A percentile compares a stretch with the other conserved stretches of the same genome.
phyloP scores from a whole-genome alignment of 116 monocot genomes.

The Zostera marina region DNA sequence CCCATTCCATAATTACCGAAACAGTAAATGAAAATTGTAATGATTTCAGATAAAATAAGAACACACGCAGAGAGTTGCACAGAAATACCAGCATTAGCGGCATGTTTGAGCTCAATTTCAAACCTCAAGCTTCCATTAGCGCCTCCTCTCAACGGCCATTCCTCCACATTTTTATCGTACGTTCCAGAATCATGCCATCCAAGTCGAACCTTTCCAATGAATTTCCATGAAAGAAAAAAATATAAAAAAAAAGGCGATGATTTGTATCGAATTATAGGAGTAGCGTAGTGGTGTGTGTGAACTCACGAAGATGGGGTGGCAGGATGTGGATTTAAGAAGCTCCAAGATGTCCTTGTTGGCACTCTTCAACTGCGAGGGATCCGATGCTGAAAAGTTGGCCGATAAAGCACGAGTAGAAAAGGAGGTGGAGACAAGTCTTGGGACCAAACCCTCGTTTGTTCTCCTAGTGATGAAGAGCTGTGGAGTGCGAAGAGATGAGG shows the following conservation, averaged over 20 bases:
- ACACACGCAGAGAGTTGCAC: background rate
- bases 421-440: background rate
- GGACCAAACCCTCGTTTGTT: background rate
- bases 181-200: conserved; percentile 99
- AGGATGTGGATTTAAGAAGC: conserved; percentile 45
- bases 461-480: background rate
- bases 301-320: conserved; percentile 55
- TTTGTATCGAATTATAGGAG: background rate
- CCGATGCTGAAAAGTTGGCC: conserved; percentile 31
- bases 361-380: conserved; percentile 50
- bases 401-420: background rate
- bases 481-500: background rate
- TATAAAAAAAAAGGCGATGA: background rate
- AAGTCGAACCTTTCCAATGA: conserved; percentile 60
- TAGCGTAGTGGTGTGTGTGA: no score
- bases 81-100: conserved; percentile 74
- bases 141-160: conserved; percentile 85
- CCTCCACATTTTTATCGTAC: conserved; percentile 82
- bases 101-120: conserved; percentile 82
- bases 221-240: background rate
- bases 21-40: background rate
- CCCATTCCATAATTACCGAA: background rate
- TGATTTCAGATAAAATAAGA: background rate
- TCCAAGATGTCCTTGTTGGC: conserved; percentile 78
- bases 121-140: conserved; percentile 91